Percentiles rank a stretch among this genome's conserved stretches.
These are phyloP conservation scores for Mucor plumbeus DNA, from an alignment of 371 early-diverging fungal genomes.

Conservation along the genomic window DNA sequence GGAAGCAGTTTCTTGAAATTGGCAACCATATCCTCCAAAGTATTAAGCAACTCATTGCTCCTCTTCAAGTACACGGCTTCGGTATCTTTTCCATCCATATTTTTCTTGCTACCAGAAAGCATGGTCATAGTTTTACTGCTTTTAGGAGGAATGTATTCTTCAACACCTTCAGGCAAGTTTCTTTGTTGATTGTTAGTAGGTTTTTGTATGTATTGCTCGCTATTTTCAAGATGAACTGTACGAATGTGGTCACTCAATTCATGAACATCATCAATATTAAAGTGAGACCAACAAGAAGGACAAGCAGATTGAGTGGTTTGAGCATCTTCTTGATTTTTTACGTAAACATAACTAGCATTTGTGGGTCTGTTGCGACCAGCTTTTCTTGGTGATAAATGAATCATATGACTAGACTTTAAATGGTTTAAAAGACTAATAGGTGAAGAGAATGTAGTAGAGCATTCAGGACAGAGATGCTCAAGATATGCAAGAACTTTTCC, in stretches of 20 bases:
- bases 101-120: not conserved
- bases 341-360: not conserved
- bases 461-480: not conserved
- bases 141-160: no score
- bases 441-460: not conserved
- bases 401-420: not conserved
- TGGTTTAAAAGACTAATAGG: not conserved
- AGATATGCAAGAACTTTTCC: not conserved
- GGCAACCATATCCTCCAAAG: not conserved
- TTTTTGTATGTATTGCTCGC: not conserved
- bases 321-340: not conserved
- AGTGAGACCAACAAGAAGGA: conserved; percentile 2
- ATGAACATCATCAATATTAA: not conserved
- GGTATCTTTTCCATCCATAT: not conserved
- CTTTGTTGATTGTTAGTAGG: no score
- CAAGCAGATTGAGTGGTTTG: not conserved
- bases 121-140: no score
- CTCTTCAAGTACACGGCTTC: not conserved
- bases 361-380: not conserved
- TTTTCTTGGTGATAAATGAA: not conserved
- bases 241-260: not conserved
- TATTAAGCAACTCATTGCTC: not conserved
- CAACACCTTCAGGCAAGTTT: no score
- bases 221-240: not conserved
- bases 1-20: not conserved